phyloP scores from a whole-genome alignment of 177 flowering plant genomes.

The Vitis hybrid region DNA sequence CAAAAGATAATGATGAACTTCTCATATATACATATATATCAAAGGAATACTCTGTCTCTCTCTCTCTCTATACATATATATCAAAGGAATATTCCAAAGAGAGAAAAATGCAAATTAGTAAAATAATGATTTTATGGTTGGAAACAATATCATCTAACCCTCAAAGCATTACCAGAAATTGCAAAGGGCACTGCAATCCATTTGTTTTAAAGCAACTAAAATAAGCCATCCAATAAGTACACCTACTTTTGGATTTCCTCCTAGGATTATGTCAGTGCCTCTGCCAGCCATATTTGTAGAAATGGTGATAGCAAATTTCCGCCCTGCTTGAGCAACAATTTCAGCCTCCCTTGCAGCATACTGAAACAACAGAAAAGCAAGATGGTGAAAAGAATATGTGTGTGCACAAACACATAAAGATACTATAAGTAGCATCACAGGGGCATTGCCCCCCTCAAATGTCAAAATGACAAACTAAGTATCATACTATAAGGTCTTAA shows the following conservation, averaged over 20 bases:
- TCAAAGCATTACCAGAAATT: background rate
- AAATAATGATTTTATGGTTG: too few species aligned
- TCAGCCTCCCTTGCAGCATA: constrained; percentile 98
- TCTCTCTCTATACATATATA: too few species aligned
- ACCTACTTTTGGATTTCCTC: constrained; percentile 95
- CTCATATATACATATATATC: too few species aligned
- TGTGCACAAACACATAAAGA: background rate
- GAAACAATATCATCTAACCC: too few species aligned
- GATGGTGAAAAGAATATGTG: constrained; percentile 1
- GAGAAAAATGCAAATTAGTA: too few species aligned
- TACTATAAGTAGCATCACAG: constrained; percentile 2
- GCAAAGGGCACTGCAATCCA: background rate
- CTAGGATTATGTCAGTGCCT: constrained; percentile 96
- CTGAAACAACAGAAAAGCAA: constrained; percentile 33
- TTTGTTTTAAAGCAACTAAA: background rate
- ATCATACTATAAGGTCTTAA: background rate
- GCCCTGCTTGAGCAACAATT: constrained; percentile 92
- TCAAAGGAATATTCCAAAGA: too few species aligned
- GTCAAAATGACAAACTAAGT: background rate
- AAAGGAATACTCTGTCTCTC: too few species aligned
- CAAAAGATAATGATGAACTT: too few species aligned
- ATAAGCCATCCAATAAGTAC: background rate
- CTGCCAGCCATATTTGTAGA: constrained; percentile 99
- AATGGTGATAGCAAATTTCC: constrained; percentile 88
- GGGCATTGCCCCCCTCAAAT: background rate